Base-by-base conservation (phyloP, 306 rosid genomes). In the Pueraria montana region DNA sequence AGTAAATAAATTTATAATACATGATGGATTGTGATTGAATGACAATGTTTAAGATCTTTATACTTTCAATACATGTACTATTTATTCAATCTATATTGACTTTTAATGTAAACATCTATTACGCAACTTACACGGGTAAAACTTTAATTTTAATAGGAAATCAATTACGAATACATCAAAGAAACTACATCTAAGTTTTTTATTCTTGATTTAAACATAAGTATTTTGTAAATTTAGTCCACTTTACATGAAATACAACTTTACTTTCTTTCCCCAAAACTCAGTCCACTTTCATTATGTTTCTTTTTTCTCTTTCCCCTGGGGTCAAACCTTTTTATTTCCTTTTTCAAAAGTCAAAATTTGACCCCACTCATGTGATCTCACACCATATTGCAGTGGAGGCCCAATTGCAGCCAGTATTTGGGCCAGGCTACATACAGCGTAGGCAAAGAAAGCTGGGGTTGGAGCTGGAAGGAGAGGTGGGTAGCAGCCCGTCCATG, bases 401-500 rank as follows among this genome's bases (percentile, higher is more conserved):
- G 93, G 73, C 93, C 93, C 55, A 89, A 92, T 49, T 86, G 93
- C 30, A 92, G 86, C 70, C 90, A 85, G 18, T 84, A 81, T 65
- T 71, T 90, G 21, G 91, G 91, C 24, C 93, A 88, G 20, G 89
- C 90, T 78, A 82, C 90, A 2, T 83, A 68, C 65, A 53, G 81
- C 67, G 80, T 89, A 17, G 91, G 92, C 12, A 90, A 85, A 50
- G 91, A 83, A 50, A 87, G 80, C 71, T 92, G 93, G 93, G 94
- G 97, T 40, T 92, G 97, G 97, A 90, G 94, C 82, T 92, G 94
- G 94, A 81, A 55, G 48, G 94, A 90, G 48, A 88, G 94, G 1
- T 90, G 96, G 94, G 85, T 92, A 6, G 92, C 97, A 1, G 97
- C 91, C 14, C 89, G 93, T 14, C 94, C 97, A 4, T 90, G 93